Evolutionary conservation across 257 asterid genomes (phyloP), one percentile per base, ranked within the genome.

Genomic region (Salvia rosmarinus): DNA sequence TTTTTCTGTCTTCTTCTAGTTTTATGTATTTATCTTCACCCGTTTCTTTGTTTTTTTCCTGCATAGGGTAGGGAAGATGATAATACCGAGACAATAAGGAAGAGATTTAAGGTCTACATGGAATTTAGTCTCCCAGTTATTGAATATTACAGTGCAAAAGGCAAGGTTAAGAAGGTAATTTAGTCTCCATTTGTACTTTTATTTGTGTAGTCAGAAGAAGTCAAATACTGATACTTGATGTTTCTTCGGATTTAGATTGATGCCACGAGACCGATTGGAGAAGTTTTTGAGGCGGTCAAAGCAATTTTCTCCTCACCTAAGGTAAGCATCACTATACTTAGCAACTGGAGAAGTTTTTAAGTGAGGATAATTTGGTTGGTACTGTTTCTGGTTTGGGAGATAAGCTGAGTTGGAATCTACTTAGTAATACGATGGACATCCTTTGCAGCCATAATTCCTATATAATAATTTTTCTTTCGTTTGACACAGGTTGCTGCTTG

Each of bases 221-320:
- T 30, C 25, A 11, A 11, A 50, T 37, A 64, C 39, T 19, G 49
- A 19, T 66, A 39, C 64, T 59, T 70, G 21, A 58, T 66, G 13
- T 52, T 78, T 74, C 50, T 52, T 70, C 35, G 44, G 4, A 76
- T 71, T 37, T 76, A 92, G 98, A 89, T 92, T 37, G 90, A 85
- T 80, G 96, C 96, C 50, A 83, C 81, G 51, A 89, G 70, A 71
- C 88, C 95, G 2, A 67, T 86, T 57, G 95, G 59, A 66, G 96
- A 92, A 70, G 98, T 92, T 76, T 88, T 85, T 83, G 96, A 79
- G 79, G 89, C 90, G 6, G 91, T 87, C 35, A 89, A 89, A 84
- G 82, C 83, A 62, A 63, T 89, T 75, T 92, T 92, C 81, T 30
- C 87, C 72, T 43, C 89, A 55, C 57, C 78, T 1, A 64, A 87